Conservation (phyloP, 2,329 filamentous ascomycete genomes). For the Pezicula rhizophila region DNA sequence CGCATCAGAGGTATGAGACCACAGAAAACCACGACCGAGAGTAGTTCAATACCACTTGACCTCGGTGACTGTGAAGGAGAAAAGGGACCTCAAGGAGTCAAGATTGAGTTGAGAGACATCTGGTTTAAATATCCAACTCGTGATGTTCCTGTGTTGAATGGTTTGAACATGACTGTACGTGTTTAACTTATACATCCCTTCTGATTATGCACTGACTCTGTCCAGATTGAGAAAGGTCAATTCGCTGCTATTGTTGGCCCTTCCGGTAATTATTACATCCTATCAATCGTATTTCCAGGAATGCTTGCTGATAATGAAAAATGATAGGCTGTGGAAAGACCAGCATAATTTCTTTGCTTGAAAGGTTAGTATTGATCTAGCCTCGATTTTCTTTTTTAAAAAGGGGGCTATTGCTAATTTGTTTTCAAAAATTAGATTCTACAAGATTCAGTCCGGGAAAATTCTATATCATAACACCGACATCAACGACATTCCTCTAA, state of each 20-base stretch:
- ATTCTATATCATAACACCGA: slow-evolving; percentile 57
- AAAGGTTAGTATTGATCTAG: slow-evolving; percentile 32
- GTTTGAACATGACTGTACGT: slow-evolving; percentile 46
- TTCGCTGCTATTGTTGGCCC: slow-evolving; percentile 67
- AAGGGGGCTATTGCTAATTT: neutral
- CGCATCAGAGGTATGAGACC: slow-evolving; percentile 43
- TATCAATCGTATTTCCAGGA: neutral
- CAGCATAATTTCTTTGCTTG: slow-evolving; percentile 59
- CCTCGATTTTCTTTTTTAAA: neutral
- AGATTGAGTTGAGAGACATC: slow-evolving; percentile 47
- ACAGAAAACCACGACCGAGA: neutral
- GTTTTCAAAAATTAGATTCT: slow-evolving; percentile 41
- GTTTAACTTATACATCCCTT: too few species aligned
- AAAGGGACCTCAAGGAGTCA: slow-evolving; percentile 29
- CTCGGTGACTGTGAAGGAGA: slow-evolving; percentile 23
- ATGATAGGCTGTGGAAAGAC: slow-evolving; percentile 56
- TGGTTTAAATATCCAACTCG: slow-evolving; percentile 53
- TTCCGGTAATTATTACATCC: slow-evolving; percentile 37
- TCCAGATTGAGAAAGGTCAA: slow-evolving; percentile 50
- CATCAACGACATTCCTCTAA: slow-evolving; percentile 50
- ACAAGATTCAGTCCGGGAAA: slow-evolving; percentile 51
- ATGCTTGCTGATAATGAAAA: neutral
- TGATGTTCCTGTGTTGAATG: slow-evolving; percentile 46
- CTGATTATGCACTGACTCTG: neutral
- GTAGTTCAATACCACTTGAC: neutral